Conservation (phyloP, 169 alveolate species). For the Eimeria sp. region DNA sequence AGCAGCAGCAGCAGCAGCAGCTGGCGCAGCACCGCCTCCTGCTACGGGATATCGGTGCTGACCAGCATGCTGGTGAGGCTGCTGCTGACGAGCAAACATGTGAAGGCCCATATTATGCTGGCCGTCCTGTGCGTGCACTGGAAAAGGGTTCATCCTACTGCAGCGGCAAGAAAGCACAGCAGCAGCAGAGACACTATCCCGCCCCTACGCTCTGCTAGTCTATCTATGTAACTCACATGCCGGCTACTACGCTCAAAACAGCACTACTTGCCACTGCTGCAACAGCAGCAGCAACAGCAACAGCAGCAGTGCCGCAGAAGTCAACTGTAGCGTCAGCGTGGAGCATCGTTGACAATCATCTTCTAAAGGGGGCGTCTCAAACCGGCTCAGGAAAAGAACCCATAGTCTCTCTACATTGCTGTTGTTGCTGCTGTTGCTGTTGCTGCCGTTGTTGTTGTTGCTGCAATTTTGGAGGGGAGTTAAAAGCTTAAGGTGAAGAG, state of each 20-base stretch:
- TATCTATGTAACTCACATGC: too few species aligned
- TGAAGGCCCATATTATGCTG: background rate
- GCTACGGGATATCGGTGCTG: background rate
- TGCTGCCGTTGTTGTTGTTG: background rate
- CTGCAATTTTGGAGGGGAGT: background rate
- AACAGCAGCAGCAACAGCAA: background rate
- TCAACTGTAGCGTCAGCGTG: background rate
- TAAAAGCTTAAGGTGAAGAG: background rate
- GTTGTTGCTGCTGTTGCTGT: background rate
- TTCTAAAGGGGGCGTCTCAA: background rate
- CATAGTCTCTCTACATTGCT: background rate
- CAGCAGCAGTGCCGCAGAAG: background rate
- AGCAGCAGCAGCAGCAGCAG: constrained; percentile 48
- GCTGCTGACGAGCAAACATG: constrained; percentile 10
- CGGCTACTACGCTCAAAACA: too few species aligned
- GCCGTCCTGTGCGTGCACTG: background rate
- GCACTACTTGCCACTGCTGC: background rate
- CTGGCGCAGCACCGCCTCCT: background rate
- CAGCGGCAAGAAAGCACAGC: constrained; percentile 11
- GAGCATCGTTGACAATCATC: too few species aligned
- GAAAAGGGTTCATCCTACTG: background rate
- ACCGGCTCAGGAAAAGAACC: background rate
- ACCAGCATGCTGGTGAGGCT: background rate
- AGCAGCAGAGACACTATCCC: background rate
- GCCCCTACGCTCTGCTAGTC: too few species aligned